phyloP scores from a whole-genome alignment of 345 rosid species.

The Euphorbia tirucalli region DNA sequence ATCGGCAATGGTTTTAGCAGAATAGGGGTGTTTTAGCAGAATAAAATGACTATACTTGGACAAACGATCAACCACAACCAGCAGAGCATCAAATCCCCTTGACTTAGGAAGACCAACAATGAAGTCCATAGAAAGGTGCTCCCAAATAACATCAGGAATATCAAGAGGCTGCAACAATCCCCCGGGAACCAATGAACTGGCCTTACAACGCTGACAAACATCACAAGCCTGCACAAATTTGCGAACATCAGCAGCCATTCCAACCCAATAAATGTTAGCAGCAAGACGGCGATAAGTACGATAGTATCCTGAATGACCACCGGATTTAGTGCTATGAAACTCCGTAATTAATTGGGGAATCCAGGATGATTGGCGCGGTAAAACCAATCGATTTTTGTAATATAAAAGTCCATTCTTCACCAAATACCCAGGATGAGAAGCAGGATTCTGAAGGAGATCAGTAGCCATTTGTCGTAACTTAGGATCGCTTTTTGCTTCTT shows the following conservation, averaged over 20 bases:
- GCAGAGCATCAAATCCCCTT: too few species aligned
- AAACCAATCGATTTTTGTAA: background rate
- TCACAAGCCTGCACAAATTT: background rate
- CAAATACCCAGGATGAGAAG: background rate
- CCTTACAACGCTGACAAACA: background rate
- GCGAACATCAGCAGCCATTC: background rate
- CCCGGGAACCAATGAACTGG: too few species aligned
- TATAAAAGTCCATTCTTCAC: too few species aligned
- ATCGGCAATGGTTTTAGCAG: too few species aligned
- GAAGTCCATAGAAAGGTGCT: too few species aligned
- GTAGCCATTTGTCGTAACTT: background rate
- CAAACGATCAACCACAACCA: too few species aligned
- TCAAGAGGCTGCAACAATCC: too few species aligned
- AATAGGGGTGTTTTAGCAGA: too few species aligned
- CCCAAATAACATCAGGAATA: too few species aligned
- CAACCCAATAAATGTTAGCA: background rate
- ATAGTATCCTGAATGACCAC: background rate
- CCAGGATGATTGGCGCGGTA: background rate
- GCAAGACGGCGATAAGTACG: background rate
- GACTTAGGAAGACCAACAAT: too few species aligned
- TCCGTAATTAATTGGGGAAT: background rate
- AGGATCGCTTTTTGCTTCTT: background rate
- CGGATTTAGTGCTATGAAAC: background rate
- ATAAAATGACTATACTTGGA: too few species aligned
- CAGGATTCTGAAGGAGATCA: background rate